These are phyloP conservation scores for Amaranthus tricolor DNA, from an alignment of 179 eudicot genomes.

Conservation along the genomic window DNA sequence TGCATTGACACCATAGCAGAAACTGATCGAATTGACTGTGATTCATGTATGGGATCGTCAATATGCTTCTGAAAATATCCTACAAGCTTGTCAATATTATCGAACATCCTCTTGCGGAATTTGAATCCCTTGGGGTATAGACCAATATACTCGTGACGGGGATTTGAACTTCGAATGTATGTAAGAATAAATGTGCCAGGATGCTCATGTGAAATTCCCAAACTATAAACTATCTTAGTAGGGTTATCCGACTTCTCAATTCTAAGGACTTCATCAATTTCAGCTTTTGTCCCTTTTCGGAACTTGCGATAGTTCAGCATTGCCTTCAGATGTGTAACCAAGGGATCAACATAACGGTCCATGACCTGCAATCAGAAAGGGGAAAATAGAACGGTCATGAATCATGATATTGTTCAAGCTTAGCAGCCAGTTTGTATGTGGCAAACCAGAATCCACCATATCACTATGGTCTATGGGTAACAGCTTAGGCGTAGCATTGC, in stretches of 20 bases:
- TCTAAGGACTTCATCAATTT: slow-evolving; percentile 79
- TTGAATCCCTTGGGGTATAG: slow-evolving; percentile 92
- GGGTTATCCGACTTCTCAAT: slow-evolving; percentile 68
- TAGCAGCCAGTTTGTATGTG: neutral
- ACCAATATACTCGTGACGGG: slow-evolving; percentile 97
- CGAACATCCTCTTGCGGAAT: slow-evolving; percentile 85
- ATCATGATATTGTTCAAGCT: neutral
- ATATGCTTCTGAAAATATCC: slow-evolving; percentile 89
- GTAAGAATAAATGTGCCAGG: slow-evolving; percentile 94
- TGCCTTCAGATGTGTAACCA: slow-evolving; percentile 74
- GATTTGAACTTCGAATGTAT: slow-evolving; percentile 79
- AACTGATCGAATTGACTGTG: slow-evolving; percentile 74
- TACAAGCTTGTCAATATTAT: slow-evolving; percentile 80
- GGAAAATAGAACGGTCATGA: neutral
- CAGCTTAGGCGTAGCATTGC: neutral
- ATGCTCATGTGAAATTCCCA: slow-evolving; percentile 95
- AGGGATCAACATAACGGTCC: slow-evolving; percentile 95
- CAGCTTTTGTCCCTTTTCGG: slow-evolving; percentile 77
- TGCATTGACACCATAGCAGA: slow-evolving; percentile 98
- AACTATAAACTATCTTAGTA: slow-evolving; percentile 74
- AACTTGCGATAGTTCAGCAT: slow-evolving; percentile 92
- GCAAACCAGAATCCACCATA: neutral
- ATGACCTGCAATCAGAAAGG: slow-evolving; percentile 59
- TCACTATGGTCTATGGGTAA: too few relatives aligned
- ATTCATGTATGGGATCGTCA: slow-evolving; percentile 71